A percentile compares a stretch with the other conserved stretches of the same genome.
Evolutionary conservation across 2,329 filamentous ascomycete genomes (phyloP).

Genomic region (Paecilomyces dactylethromorphus): DNA sequence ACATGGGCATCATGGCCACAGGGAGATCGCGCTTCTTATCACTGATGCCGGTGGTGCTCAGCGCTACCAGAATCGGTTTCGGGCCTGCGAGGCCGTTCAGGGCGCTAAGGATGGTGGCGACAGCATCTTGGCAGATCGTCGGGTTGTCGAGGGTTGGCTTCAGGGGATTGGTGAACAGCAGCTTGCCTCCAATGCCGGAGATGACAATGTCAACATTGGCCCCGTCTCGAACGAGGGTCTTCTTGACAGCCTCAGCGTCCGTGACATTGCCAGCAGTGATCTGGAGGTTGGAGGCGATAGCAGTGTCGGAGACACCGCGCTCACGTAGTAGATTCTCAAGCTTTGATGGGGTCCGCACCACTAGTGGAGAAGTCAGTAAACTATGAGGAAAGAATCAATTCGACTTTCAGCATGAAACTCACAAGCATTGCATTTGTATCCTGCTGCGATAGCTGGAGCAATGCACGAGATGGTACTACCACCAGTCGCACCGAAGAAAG

Average conservation of each 20-base stretch:
- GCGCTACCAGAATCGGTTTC: constrained; percentile 19
- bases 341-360: constrained; percentile 45
- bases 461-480: constrained; percentile 40
- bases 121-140: constrained; percentile 25
- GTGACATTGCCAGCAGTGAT: constrained; percentile 43
- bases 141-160: constrained; percentile 27
- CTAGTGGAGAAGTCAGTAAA: constrained; percentile 4
- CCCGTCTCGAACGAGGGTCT: constrained; percentile 21
- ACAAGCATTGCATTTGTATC: constrained; percentile 37
- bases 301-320: constrained; percentile 30
- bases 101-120: constrained; percentile 18
- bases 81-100: background rate
- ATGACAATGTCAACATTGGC: constrained; percentile 37
- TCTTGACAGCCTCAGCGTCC: constrained; percentile 34
- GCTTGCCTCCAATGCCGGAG: constrained; percentile 40
- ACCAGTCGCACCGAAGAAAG: constrained; percentile 49
- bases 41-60: constrained; percentile 28
- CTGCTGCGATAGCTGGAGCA: constrained; percentile 37
- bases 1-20: constrained; percentile 17
- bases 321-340: constrained; percentile 37
- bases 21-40: constrained; percentile 24
- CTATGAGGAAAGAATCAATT: background rate
- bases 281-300: constrained; percentile 35
- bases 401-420: background rate
- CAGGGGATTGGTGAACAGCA: constrained; percentile 16